Evolutionary conservation across 2,329 filamentous ascomycete species (phyloP), one percentile per base, ranked within the genome.

Genomic region (Aspergillus tanneri): DNA sequence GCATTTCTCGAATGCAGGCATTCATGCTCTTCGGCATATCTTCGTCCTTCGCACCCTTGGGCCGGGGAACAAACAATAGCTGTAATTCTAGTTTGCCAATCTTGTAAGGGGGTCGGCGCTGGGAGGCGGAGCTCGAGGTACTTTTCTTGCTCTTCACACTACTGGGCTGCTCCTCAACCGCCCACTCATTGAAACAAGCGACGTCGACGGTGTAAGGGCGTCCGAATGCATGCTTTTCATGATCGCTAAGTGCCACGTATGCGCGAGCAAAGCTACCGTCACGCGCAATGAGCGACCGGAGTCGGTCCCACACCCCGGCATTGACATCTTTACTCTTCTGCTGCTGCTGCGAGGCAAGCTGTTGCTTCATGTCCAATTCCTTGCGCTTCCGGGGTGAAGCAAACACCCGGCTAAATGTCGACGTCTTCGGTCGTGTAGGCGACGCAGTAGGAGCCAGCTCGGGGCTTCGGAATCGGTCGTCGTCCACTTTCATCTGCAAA

Each of bases 21-120:
- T 93, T 95, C 91, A 99, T 96, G 76, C 91, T 96, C 84, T 97
- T 97, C 46, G 93, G 93, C 90, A 99, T 96, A 59, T 97, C 92
- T 12, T 96, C 91, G 56, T 97, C 93, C 41, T 84, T 84, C 23
- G 85, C 80, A 36, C 87, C 87, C 75, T 89, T 92, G 4, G 93
- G 92, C 61, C 91, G 90, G 0, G 93, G 93, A 1, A 99, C 90
- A 63, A 96, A 99, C 11, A 99, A 78, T 7, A 99, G 80, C 73
- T 99, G 93, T 30, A 99, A 77, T 67, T 96, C 89, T 46, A 99
- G 79, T 73, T 96, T 96, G 57, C 91, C 93, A 62, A 99, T 84
- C 72, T 92, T 90, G 75, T 99, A 99, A n/a, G 93, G 93, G 10
- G 93, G 92, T 43, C 87, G 76, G 24, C 81, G 84, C 49, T 93